Evolutionary conservation across 2,329 filamentous ascomycete genomes (phyloP).

Genomic region (Hirsutella minnesotensis): DNA sequence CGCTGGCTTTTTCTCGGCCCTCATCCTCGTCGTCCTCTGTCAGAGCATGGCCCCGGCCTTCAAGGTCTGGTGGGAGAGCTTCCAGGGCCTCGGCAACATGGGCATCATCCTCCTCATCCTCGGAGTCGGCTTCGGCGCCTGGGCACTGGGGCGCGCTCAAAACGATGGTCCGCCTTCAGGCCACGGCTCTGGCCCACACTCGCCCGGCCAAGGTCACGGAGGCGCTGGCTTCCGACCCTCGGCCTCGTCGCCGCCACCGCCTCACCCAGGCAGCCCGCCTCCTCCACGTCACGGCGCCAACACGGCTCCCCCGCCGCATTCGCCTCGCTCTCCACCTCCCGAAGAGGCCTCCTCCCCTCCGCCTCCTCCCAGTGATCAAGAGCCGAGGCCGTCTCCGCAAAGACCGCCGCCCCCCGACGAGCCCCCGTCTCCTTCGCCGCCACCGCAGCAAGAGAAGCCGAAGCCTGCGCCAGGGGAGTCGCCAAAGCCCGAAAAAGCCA

Average conservation of each 20-base stretch:
- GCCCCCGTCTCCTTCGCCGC: conserved; percentile 3
- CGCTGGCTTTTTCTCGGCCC: conserved; percentile 68
- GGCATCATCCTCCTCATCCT: conserved; percentile 62
- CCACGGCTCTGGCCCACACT: conserved; percentile 10
- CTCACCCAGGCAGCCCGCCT: conserved; percentile 20
- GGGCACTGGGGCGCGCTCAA: conserved; percentile 42
- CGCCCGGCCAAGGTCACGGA: conserved; percentile 8
- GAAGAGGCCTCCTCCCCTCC: conserved; percentile 1
- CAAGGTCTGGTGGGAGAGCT: conserved; percentile 58
- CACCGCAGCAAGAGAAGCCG: conserved; percentile 8
- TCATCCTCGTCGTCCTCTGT: conserved; percentile 62
- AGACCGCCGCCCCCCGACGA: neutral
- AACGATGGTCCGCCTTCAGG: conserved; percentile 13
- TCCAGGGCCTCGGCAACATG: conserved; percentile 60
- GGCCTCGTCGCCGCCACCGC: conserved; percentile 17
- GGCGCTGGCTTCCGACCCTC: conserved; percentile 18
- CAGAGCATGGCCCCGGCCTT: conserved; percentile 62
- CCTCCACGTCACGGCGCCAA: conserved; percentile 15
- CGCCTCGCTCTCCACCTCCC: conserved; percentile 1
- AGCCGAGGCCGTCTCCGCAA: neutral
- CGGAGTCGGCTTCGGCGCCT: conserved; percentile 64
- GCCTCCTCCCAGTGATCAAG: neutral
- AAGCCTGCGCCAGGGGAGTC: conserved; percentile 8
- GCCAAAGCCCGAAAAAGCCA: conserved; percentile 10
- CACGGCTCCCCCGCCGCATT: conserved; percentile 2